Base-by-base conservation (phyloP, 2,329 filamentous ascomycete genomes). In the Purpureocillium lavendulum region DNA sequence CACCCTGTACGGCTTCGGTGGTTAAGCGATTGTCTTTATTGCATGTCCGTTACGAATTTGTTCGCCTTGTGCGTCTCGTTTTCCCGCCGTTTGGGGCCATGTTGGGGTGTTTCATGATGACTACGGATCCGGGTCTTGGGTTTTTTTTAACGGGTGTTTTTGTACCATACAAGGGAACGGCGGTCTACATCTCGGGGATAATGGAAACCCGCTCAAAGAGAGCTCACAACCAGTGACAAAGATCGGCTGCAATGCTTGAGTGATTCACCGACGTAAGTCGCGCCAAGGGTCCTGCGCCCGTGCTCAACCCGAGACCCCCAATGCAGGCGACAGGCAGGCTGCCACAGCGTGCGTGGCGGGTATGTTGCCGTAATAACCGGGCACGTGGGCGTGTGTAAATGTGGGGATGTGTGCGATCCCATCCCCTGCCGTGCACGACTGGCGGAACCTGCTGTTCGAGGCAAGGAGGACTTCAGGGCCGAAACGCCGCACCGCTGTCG, bases 1-100 rank as follows among this genome's bases (percentile, higher is more conserved):
- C 59, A 85, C 84, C 61, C 82, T 89, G 51, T 90, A 89, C 75
- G 84, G 85, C 72, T 89, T 89, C 76, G 85, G 85, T 76, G 85
- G 84, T 77, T 90, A 85, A 80, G 30, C 40, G 7, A 18, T 3
- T 24, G 17, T 32, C 26, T 31, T 17, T 48, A 43, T 52, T 57
- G 45, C 52, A 56, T 60, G 52, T 53, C 49, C 57, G 49, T 63
- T 61, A 63, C 48, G 58, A 64, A 54, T 53, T 42, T 50, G 54
- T 52, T 52, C 47, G 50, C 29, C 30, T 18, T 15, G 21, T 33
- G 38, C 33, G 38, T 33, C 38, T 17, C 6, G 18, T 37, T 24
- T 31, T 33, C 24, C 17, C 11, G n/a, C 21, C 39, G 43, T 36
- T 38, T 47, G 42, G 41, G 44, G 41, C 45, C 45, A 50, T 50